Conservation (phyloP, 2,329 filamentous ascomycete species). For the Talaromyces sp. region DNA sequence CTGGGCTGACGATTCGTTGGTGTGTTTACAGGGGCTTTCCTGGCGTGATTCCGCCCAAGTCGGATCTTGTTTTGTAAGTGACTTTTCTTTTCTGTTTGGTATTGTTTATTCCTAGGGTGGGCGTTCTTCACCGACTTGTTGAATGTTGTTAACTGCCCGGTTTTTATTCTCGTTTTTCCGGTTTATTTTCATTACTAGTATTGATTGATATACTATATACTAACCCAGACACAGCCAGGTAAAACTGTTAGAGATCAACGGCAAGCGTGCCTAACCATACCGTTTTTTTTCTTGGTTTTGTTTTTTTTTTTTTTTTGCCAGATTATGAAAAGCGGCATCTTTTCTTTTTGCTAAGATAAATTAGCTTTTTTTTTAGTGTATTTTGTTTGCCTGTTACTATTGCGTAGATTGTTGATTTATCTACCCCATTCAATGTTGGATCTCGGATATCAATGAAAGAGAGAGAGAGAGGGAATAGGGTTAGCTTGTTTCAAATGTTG, state of each 20-base stretch:
- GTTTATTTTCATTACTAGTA: neutral
- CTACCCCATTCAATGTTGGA: too few relatives aligned
- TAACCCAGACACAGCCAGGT: conserved; percentile 52
- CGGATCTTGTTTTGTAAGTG: conserved; percentile 79
- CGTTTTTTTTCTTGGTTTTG: neutral
- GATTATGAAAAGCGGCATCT: too few relatives aligned
- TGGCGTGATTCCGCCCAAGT: conserved; percentile 67
- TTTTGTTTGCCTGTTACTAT: too few relatives aligned
- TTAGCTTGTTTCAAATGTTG: too few relatives aligned
- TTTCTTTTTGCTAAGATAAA: too few relatives aligned
- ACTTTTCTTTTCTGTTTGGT: neutral
- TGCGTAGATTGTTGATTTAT: too few relatives aligned
- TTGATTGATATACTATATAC: neutral
- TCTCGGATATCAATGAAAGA: too few relatives aligned
- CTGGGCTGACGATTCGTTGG: neutral
- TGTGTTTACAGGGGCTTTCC: conserved; percentile 62
- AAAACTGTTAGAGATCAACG: conserved; percentile 60
- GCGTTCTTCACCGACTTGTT: neutral
- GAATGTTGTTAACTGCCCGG: too few relatives aligned
- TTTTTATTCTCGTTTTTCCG: neutral
- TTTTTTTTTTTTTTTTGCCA: neutral
- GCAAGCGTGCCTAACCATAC: conserved; percentile 12
- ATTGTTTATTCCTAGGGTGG: neutral
- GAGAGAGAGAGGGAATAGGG: too few relatives aligned
- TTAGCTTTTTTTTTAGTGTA: too few relatives aligned